Evolutionary conservation across 129 eudicot species (phyloP), one percentile per base, ranked within the genome.

Genomic region (Flaveria ramosissima): DNA sequence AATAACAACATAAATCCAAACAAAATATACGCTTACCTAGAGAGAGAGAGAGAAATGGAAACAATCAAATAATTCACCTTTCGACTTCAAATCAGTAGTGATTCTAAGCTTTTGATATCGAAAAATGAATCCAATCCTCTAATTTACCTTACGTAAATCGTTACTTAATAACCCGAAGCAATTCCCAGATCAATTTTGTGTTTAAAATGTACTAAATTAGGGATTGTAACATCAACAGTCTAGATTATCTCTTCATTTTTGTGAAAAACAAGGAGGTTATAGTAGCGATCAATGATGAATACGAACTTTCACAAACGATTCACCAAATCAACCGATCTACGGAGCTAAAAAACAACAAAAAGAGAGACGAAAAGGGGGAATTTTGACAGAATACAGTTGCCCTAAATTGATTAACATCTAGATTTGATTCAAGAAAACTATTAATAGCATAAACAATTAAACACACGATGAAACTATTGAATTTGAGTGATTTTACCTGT

Each of bases 121-220:
- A 63, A 23, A 47, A 7, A 16, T 30, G 32, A 47, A 62, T 23
- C 30, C 30, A 7, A 26, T 9, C 14, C 23, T 10, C 21, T 20
- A 57, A 57, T 57, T 57, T 1, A 10, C 3, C 12, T 56, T 56
- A 56, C 41, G 7, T 50, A 13, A 3, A 50, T 14, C 16, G 55
- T 50, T 13, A 50, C 17, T 15, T 50, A 13, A 50, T 50, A 14
- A 50, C 14, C 41, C 63, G 53, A 55, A 60, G 45, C 57, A 61
- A 27, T 19, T 64, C 19, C 13, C 24, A 65, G 64, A 64, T 48
- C 80, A 76, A 32, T 12, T 75, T 30, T 50, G 53, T 9, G 51
- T 17, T 76, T 32, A 46, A 32, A 76, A 46, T n/a, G 79, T 32
- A 64, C 23, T 7, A 39, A 65, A 63, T 16, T 76, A 32, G 80